These are phyloP conservation scores for Cynara cardunculus DNA, from an alignment of 129 eudicot species.

Conservation along the genomic window DNA sequence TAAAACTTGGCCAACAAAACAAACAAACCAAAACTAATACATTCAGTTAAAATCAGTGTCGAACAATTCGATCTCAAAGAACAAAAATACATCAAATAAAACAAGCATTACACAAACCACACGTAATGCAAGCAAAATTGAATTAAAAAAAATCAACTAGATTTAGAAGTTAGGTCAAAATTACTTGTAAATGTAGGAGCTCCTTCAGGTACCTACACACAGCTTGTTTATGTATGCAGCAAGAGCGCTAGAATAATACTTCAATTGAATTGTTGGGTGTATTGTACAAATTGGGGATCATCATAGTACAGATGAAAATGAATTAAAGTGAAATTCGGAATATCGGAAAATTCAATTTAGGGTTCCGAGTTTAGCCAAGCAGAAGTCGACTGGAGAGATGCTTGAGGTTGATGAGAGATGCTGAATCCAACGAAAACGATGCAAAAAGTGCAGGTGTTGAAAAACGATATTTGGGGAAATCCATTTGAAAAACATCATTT, in stretches of 20 bases:
- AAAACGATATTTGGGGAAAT: neutral
- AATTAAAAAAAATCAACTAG: neutral
- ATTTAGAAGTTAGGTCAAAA: neutral
- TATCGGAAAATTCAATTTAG: neutral
- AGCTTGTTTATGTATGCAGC: neutral
- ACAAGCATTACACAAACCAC: neutral
- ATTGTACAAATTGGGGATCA: neutral
- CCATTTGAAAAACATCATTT: too few species aligned
- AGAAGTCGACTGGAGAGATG: neutral
- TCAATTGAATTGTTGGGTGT: conserved; percentile 3
- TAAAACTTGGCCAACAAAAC: neutral
- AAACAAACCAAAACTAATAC: neutral
- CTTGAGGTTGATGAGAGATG: neutral
- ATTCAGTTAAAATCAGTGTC: neutral
- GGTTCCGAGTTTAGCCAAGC: conserved; percentile 4
- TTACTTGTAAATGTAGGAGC: neutral
- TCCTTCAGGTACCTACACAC: neutral
- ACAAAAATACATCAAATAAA: neutral
- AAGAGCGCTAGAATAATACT: neutral
- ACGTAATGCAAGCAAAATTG: neutral
- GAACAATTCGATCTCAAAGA: neutral
- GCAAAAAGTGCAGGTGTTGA: neutral
- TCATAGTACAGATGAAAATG: neutral
- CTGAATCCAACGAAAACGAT: conserved; percentile 2
- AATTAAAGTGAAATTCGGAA: neutral